phyloP scores from a whole-genome alignment of 2,329 filamentous ascomycete genomes.

The Seiridium cupressi region DNA sequence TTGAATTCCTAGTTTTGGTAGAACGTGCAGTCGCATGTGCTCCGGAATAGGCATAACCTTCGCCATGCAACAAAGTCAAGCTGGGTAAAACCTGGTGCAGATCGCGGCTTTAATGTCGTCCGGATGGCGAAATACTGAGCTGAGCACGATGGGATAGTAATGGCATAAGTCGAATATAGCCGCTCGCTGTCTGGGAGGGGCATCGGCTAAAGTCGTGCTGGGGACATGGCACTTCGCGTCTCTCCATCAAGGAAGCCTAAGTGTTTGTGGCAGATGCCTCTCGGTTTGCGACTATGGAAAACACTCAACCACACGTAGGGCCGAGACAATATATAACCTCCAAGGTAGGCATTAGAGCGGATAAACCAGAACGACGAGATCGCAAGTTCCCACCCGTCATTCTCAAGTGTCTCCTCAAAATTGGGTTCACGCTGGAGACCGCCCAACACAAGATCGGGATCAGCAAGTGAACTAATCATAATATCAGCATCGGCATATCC shows the following conservation, averaged over 20 bases:
- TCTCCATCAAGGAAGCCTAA: neutral
- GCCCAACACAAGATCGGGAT: neutral
- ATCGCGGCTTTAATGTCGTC: too few species aligned
- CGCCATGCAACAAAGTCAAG: too few species aligned
- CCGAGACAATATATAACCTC: neutral
- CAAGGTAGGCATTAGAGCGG: neutral
- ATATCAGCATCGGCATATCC: neutral
- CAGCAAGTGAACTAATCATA: slow-evolving; percentile 1
- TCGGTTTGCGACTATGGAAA: too few species aligned
- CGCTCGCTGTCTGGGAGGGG: neutral
- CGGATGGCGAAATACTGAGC: too few species aligned
- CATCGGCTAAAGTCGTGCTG: neutral
- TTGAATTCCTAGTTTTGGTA: too few species aligned
- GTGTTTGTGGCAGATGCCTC: too few species aligned
- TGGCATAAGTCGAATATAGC: neutral
- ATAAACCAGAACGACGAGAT: neutral
- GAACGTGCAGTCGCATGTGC: too few species aligned
- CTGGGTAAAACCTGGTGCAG: too few species aligned
- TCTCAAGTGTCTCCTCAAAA: neutral
- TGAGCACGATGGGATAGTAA: too few species aligned
- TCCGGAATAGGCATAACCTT: too few species aligned
- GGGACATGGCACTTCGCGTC: neutral
- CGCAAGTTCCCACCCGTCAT: neutral
- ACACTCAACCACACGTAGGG: neutral
- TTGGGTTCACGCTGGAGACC: neutral